Conservation (phyloP, 306 rosid species). For the Lathyrus tuberosus region DNA sequence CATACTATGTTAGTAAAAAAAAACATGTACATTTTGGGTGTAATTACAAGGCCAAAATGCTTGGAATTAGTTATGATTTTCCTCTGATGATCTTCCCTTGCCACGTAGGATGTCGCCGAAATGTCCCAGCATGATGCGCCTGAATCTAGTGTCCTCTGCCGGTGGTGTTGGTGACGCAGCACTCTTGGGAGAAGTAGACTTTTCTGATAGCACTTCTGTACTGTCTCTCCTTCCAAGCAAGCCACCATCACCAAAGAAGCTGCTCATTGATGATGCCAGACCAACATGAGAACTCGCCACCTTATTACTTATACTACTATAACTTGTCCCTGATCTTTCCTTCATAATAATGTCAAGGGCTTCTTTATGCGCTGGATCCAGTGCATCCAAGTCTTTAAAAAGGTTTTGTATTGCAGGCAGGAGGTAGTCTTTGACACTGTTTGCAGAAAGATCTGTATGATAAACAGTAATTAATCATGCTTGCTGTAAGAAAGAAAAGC, state of each 20-base stretch:
- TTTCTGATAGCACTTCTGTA: slow-evolving; percentile 46
- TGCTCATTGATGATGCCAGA: slow-evolving; percentile 69
- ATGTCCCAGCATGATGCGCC: slow-evolving; percentile 88
- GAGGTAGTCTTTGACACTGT: slow-evolving; percentile 65
- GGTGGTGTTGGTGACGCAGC: slow-evolving; percentile 19
- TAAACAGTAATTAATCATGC: slow-evolving; percentile 24
- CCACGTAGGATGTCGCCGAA: slow-evolving; percentile 82
- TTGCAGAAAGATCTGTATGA: slow-evolving; percentile 70
- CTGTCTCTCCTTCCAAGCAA: slow-evolving; percentile 71
- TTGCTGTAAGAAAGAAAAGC: neutral
- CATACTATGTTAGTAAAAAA: too few species aligned
- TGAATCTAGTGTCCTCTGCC: slow-evolving; percentile 81
- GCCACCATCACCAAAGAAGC: slow-evolving; percentile 86
- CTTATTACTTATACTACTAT: slow-evolving; percentile 63
- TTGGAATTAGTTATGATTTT: slow-evolving; percentile 50
- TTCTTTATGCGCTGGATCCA: slow-evolving; percentile 97
- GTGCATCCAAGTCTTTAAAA: slow-evolving; percentile 67
- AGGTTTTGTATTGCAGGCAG: slow-evolving; percentile 79
- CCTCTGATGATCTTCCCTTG: slow-evolving; percentile 68
- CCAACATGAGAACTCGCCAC: slow-evolving; percentile 71
- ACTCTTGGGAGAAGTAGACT: slow-evolving; percentile 50
- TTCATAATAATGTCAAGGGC: slow-evolving; percentile 90
- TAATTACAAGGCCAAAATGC: slow-evolving; percentile 7
- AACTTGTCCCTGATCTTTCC: slow-evolving; percentile 80
- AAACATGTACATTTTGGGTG: neutral